phyloP scores from a whole-genome alignment of 106 monocot genomes.

The Ottelia alismoides region DNA sequence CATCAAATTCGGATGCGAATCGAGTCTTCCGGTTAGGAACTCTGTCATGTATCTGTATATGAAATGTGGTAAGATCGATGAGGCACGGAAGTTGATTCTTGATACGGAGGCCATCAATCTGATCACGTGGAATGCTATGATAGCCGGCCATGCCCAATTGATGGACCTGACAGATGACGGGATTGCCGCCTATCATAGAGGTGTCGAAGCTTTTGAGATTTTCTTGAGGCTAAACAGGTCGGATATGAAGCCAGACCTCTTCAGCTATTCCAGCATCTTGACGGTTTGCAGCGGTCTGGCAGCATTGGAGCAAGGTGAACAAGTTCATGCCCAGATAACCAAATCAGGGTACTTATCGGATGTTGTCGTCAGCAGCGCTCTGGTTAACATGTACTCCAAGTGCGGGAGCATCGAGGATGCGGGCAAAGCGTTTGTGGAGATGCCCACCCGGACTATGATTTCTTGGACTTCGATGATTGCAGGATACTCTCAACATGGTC shows the following conservation, averaged over 20 bases:
- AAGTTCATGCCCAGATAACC: conserved; percentile 68
- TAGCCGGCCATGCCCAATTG: conserved; percentile 70
- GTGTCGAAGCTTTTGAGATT: conserved; percentile 54
- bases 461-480: conserved; percentile 93
- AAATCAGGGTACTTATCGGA: conserved; percentile 71
- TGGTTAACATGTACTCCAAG: conserved; percentile 89
- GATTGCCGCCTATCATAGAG: conserved; percentile 21
- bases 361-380: conserved; percentile 60
- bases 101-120: conserved; percentile 33
- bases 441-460: conserved; percentile 59
- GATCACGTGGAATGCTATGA: conserved; percentile 92
- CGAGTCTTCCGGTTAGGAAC: conserved; percentile 50
- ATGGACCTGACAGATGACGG: conserved; percentile 57
- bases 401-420: conserved; percentile 73
- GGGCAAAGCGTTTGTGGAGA: conserved; percentile 66
- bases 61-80: conserved; percentile 47
- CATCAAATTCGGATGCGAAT: conserved; percentile 57
- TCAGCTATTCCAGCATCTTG: conserved; percentile 68
- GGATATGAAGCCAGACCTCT: conserved; percentile 54
- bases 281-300: conserved; percentile 59
- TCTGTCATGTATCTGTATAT: conserved; percentile 87
- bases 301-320: conserved; percentile 69
- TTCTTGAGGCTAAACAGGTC: conserved; percentile 45
- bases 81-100: conserved; percentile 47
- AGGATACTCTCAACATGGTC: conserved; percentile 75